Evolutionary conservation across 768 basidiomycete species (phyloP).

Genomic region (Hypsizygus marmoreus): DNA sequence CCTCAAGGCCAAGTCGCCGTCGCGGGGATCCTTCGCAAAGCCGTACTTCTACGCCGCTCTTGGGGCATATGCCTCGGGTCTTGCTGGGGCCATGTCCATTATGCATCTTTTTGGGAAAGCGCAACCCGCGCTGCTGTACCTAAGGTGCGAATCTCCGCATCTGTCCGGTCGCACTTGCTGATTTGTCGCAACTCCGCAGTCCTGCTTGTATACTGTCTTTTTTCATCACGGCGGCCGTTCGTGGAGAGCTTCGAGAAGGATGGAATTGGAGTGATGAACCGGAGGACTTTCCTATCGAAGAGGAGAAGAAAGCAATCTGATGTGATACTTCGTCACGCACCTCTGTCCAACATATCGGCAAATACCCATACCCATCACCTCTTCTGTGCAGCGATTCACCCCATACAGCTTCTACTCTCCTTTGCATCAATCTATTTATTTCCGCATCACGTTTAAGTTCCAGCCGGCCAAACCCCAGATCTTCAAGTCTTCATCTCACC

Average conservation of each 20-base stretch:
- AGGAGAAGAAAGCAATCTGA: constrained; percentile 16
- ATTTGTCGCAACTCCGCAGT: constrained; percentile 33
- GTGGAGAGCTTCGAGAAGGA: constrained; percentile 70
- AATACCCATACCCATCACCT: too few relatives aligned
- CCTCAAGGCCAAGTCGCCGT: constrained; percentile 24
- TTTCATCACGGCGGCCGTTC: constrained; percentile 51
- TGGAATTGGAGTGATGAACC: constrained; percentile 75
- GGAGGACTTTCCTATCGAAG: constrained; percentile 1
- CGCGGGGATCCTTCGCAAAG: constrained; percentile 47
- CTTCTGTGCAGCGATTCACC: too few relatives aligned
- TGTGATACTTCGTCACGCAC: neutral
- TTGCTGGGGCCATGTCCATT: constrained; percentile 76
- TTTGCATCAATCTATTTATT: too few relatives aligned
- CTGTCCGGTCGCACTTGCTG: neutral
- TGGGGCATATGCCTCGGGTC: constrained; percentile 71
- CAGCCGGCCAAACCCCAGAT: too few relatives aligned
- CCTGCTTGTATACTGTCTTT: constrained; percentile 80
- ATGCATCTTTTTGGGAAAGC: constrained; percentile 79
- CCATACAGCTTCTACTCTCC: too few relatives aligned
- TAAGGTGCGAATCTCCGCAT: constrained; percentile 67
- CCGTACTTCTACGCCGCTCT: constrained; percentile 78
- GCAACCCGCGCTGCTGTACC: constrained; percentile 92
- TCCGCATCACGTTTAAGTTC: too few relatives aligned
- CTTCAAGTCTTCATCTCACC: too few relatives aligned
- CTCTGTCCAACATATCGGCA: too few relatives aligned